Conservation (phyloP, 23 red algal species). For the Gracilaria domingensis region DNA sequence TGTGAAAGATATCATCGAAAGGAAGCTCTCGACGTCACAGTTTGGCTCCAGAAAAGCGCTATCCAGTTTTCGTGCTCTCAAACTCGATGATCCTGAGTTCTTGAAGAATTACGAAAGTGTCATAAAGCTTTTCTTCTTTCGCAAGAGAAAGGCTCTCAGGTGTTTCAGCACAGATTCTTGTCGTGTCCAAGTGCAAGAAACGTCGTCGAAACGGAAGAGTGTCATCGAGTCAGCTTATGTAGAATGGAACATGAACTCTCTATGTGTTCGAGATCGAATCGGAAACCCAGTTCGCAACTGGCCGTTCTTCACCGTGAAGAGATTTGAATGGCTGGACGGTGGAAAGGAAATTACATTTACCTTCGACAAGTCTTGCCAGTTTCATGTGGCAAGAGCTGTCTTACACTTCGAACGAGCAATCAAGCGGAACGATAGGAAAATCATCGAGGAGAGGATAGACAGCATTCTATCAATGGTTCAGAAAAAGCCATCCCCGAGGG, state of each 20-base stretch:
- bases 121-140: neutral
- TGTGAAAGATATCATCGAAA: neutral
- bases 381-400: neutral
- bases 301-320: neutral
- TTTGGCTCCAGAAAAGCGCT: slow-evolving; percentile 2
- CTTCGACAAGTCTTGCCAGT: neutral
- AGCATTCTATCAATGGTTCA: neutral
- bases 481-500: neutral
- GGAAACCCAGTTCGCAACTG: slow-evolving; percentile 4
- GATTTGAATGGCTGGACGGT: neutral
- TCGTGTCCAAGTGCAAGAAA: neutral
- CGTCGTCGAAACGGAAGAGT: neutral
- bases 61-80: neutral
- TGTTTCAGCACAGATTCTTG: neutral
- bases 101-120: neutral
- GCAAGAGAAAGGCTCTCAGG: neutral
- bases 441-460: slow-evolving; percentile 10
- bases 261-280: neutral
- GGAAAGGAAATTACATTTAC: neutral
- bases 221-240: neutral
- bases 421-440: slow-evolving; percentile 11
- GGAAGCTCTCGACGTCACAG: slow-evolving; percentile 2
- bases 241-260: slow-evolving; percentile 10
- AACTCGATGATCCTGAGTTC: neutral
- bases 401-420: neutral